Evolutionary conservation across 2,329 filamentous ascomycete genomes (phyloP), one percentile per base, ranked within the genome.

Genomic region (Sordariomycetes sp.): DNA sequence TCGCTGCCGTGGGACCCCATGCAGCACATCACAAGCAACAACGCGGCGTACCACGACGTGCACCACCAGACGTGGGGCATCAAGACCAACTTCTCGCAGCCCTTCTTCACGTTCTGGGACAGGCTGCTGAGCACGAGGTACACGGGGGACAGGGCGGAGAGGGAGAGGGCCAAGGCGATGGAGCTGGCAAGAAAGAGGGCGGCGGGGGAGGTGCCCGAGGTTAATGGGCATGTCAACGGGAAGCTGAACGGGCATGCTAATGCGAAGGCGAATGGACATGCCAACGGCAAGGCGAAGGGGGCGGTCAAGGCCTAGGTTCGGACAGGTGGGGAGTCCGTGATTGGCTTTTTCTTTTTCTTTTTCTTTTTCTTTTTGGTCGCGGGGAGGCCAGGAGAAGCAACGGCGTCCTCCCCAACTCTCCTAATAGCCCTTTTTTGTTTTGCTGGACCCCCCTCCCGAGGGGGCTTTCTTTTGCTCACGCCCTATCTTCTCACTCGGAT

Each of bases 31-130:
- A 95, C 91, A 52, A 87, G 87, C 69, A 97, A 99, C 77, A 96
- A 97, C 64, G 92, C 94, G 28, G 86, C 85, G 39, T 99, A 97
- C 71, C 94, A 99, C 68, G 94, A 99, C 67, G 92, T 99, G 59
- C 94, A 99, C 72, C 94, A 99, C 73, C 94, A 99, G 73, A 95
- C 89, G 71, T 97, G 92, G 91, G 94, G 94, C 58, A 96, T 99
- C 78, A 99, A 97, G 80, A 88, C 86, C 62, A 95, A 95, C 73
- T 95, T 90, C 70, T 87, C 85, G 5, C 89, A 95, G 71, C 89
- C 89, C 2, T 95, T 91, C 74, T 96, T 97, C 73, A 96, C 88
- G 53, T 90, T 96, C 73, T 97, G 94, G 90, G 94, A 99, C 69
- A 78, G 81, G 53, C 67, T 90, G 32, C 76, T 96, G 24, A 84